A percentile compares a stretch with the other conserved stretches of the same genome.
These are phyloP conservation scores for Leishmania major DNA, from an alignment of 208 protist species.

Conservation along the genomic window DNA sequence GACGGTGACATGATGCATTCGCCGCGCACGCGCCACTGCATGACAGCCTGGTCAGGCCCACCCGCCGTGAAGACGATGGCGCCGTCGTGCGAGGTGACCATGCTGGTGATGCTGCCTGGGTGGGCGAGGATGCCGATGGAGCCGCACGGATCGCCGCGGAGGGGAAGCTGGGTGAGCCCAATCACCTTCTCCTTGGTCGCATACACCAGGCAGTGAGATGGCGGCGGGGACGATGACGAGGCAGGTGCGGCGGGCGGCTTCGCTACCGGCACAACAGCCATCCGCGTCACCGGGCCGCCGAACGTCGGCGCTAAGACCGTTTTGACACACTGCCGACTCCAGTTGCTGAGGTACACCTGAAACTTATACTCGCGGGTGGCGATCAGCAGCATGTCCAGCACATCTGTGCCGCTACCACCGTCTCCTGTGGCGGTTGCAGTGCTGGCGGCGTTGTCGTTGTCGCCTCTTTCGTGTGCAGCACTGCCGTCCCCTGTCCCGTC, in stretches of 20 bases:
- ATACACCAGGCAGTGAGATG: conserved; percentile 80
- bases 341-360: conserved; percentile 79
- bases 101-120: conserved; percentile 75
- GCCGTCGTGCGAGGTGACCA: conserved; percentile 83
- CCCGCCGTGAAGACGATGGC: conserved; percentile 92
- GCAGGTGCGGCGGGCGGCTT: background rate
- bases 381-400: conserved; percentile 78
- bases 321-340: conserved; percentile 87
- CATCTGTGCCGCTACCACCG: conserved; percentile 15
- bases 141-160: conserved; percentile 91
- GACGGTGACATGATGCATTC: conserved; percentile 40
- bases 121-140: conserved; percentile 95
- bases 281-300: conserved; percentile 84
- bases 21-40: conserved; percentile 89
- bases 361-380: conserved; percentile 93
- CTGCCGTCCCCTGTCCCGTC: background rate
- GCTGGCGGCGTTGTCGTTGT: background rate
- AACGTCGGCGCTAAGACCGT: conserved; percentile 92
- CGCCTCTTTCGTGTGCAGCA: background rate
- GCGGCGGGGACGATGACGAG: conserved; percentile 7
- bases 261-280: conserved; percentile 47
- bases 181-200: conserved; percentile 91
- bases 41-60: conserved; percentile 86
- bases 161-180: conserved; percentile 91
- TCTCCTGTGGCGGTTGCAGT: background rate